These are phyloP conservation scores for Raffaelea albimanens DNA, from an alignment of 2,329 filamentous ascomycete genomes.

Conservation along the genomic window DNA sequence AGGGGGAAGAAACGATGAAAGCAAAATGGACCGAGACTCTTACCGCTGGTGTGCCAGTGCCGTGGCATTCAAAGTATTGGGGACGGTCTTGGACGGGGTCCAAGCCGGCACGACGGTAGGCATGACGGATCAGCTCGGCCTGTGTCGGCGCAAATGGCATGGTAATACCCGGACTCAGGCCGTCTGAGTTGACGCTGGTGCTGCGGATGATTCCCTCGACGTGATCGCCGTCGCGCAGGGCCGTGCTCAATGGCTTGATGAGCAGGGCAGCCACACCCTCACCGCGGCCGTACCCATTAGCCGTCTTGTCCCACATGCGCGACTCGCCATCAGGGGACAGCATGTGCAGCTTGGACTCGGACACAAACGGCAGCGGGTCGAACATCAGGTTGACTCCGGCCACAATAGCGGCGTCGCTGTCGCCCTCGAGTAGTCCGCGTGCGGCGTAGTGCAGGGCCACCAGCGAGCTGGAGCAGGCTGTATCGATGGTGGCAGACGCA, in stretches of 20 bases:
- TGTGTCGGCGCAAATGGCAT: slow-evolving; percentile 27
- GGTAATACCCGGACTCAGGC: slow-evolving; percentile 28
- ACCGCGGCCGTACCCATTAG: slow-evolving; percentile 39
- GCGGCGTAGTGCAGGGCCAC: slow-evolving; percentile 21
- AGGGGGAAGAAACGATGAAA: too few species aligned
- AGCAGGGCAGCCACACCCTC: slow-evolving; percentile 36
- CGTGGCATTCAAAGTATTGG: too few species aligned
- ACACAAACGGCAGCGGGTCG: slow-evolving; percentile 18
- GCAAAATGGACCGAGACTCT: too few species aligned
- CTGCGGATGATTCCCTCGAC: slow-evolving; percentile 22
- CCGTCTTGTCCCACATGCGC: slow-evolving; percentile 28
- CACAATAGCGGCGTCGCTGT: slow-evolving; percentile 19
- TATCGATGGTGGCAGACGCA: slow-evolving; percentile 26
- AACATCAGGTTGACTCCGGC: slow-evolving; percentile 22
- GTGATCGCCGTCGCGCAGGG: slow-evolving; percentile 27
- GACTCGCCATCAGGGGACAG: slow-evolving; percentile 13
- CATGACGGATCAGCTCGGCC: slow-evolving; percentile 19
- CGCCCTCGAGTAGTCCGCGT: slow-evolving; percentile 16
- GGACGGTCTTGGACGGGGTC: too few species aligned
- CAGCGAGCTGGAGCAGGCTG: slow-evolving; percentile 28
- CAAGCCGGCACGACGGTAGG: slow-evolving; percentile 21
- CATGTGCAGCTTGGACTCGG: slow-evolving; percentile 36
- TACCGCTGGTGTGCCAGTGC: too few species aligned
- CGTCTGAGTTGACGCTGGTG: slow-evolving; percentile 27
- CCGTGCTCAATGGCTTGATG: slow-evolving; percentile 29